Evolutionary conservation across 1,139 yeast species (phyloP), one percentile per base, ranked within the genome.

Genomic region (Scheffersomyces quercinus): DNA sequence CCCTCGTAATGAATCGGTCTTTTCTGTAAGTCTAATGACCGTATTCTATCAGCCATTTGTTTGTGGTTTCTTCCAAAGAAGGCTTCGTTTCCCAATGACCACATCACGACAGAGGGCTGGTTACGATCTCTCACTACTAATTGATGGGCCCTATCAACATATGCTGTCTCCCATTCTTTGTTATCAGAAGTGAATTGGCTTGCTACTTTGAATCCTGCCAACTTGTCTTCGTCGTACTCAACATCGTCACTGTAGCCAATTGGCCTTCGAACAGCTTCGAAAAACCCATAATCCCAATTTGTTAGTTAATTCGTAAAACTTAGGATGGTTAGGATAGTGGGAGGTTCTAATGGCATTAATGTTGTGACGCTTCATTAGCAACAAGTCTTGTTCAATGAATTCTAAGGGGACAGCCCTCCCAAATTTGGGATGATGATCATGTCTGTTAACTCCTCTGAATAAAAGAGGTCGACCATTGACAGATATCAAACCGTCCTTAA

Each of bases 81-180:
- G 4, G 70, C 50, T 49, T 66, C 71, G 41, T 66, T 66, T 10
- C 71, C 71, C n/a, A 67, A 55, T 4, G 71, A 66, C 70, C 70
- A 67, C 46, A 67, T 60, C 28, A 67, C 50, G 10, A 67, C 60
- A 29, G 60, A 58, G 3, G 71, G 63, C 28, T 65, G 68, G 45
- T 65, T 66, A 14, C 55, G 50, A 43, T 67, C 72, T 32, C 71
- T 51, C 37, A 55, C 49, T 2, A 62, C 64, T 40, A 67, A 46
- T 35, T 59, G 60, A n/a, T 40, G 42, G n/a, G 59, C 66, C 26
- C 71, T 55, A 41, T 67, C 71, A 3, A 67, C 49, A 41, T 67
- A 67, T 24, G 68, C 68, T 2, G 38, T 51, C 38, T 54, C 52
- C 69, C 70, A 67, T 3, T 47, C 54, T 2, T 58, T 57, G 39